phyloP scores from a whole-genome alignment of 331 rosid genomes.

The Quercus tomentella region DNA sequence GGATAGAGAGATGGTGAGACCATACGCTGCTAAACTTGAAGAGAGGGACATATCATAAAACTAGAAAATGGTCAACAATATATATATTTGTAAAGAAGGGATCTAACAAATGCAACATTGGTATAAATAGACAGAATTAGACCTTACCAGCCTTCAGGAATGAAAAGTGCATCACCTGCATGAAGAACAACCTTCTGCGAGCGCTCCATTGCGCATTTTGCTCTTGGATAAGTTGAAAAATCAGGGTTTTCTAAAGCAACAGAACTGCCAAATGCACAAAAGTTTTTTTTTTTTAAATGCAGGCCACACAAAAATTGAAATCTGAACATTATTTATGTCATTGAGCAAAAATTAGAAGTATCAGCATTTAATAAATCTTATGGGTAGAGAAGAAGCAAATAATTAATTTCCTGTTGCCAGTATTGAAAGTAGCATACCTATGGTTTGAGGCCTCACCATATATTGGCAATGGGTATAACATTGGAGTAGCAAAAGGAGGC shows the following conservation, averaged over 20 bases:
- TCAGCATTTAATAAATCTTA: background rate
- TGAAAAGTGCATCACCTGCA: constrained; percentile 90
- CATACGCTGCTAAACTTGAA: background rate
- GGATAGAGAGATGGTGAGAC: background rate
- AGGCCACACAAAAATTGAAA: background rate
- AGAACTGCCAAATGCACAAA: constrained; percentile 50
- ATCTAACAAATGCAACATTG: background rate
- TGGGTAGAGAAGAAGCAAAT: background rate
- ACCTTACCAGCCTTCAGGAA: constrained; percentile 96
- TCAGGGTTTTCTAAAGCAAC: constrained; percentile 73
- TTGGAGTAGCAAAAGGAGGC: constrained; percentile 89
- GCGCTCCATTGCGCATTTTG: constrained; percentile 49
- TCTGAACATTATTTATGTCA: background rate
- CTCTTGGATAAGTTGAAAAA: constrained; percentile 72
- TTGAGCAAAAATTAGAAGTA: background rate
- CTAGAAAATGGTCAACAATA: background rate
- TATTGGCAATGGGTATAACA: constrained; percentile 72
- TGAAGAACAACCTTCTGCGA: constrained; percentile 73
- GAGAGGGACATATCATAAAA: background rate
- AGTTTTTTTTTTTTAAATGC: background rate
- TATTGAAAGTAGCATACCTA: constrained; percentile 46
- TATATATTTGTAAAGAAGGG: background rate
- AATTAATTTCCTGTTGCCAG: background rate
- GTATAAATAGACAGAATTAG: background rate
- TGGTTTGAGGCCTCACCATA: constrained; percentile 94